A percentile compares a stretch with the other conserved stretches of the same genome.
These are phyloP conservation scores for Paraurostyla sp. DNA, from an alignment of 73 alveolate genomes.

Conservation along the genomic window DNA sequence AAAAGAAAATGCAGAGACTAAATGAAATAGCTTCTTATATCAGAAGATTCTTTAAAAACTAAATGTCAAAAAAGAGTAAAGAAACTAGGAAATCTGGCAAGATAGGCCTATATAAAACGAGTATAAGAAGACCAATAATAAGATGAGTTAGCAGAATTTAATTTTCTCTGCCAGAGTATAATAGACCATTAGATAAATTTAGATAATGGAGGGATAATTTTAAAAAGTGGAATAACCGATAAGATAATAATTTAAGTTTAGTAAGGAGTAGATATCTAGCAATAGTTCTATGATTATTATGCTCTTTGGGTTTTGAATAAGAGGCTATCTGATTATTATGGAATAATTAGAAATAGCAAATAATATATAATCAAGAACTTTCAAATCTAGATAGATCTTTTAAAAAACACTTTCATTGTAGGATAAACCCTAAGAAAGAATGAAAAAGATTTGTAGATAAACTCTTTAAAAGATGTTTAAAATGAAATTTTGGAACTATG, in stretches of 20 bases:
- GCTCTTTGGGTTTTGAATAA: constrained; percentile 55
- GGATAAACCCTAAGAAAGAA: constrained; percentile 9
- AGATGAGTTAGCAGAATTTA: background rate
- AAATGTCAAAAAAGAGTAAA: background rate
- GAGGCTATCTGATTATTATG: background rate
- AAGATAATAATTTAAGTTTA: background rate
- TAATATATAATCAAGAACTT: background rate
- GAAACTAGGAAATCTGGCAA: background rate
- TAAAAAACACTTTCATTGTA: constrained; percentile 18
- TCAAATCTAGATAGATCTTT: background rate
- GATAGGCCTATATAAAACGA: background rate
- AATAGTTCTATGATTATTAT: constrained; percentile 45
- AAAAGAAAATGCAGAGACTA: constrained; percentile 18
- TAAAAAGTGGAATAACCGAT: constrained; percentile 4
- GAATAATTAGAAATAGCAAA: background rate
- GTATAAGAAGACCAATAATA: background rate
- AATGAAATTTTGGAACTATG: constrained; percentile 22
- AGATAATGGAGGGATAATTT: background rate
- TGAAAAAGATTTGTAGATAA: background rate
- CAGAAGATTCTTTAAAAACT: background rate
- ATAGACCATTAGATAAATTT: background rate
- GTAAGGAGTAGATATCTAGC: background rate
- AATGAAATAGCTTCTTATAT: background rate
- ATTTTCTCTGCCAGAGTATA: background rate
- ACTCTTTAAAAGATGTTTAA: background rate